These are phyloP conservation scores for Lecanicillium sp. DNA, from an alignment of 2,329 filamentous ascomycete species.

Conservation along the genomic window DNA sequence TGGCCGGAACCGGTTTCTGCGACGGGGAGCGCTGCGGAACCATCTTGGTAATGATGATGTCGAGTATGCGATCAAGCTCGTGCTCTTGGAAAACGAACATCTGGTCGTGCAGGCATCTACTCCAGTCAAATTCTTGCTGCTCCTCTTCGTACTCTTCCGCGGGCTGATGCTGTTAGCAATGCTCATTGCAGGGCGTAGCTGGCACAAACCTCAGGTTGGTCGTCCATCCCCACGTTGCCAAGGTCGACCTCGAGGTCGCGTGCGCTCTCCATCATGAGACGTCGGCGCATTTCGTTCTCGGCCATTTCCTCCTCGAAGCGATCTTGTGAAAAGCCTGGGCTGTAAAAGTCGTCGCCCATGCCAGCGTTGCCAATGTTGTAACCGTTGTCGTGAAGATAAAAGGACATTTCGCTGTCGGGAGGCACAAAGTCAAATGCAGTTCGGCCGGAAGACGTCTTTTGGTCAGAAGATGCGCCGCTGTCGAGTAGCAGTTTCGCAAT, in stretches of 20 bases:
- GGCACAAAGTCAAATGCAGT: slow-evolving; percentile 95
- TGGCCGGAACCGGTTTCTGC: slow-evolving; percentile 97
- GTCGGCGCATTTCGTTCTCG: slow-evolving; percentile 87
- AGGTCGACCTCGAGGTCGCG: slow-evolving; percentile 94
- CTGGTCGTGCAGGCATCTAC: slow-evolving; percentile 87
- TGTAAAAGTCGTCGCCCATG: slow-evolving; percentile 86
- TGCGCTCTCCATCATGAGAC: slow-evolving; percentile 99
- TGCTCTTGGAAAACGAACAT: slow-evolving; percentile 99
- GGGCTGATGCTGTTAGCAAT: slow-evolving; percentile 38
- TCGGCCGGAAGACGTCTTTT: slow-evolving; percentile 87
- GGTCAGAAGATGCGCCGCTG: slow-evolving; percentile 89
- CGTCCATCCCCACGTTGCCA: slow-evolving; percentile 91
- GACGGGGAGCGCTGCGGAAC: slow-evolving; percentile 89
- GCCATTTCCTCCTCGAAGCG: slow-evolving; percentile 96
- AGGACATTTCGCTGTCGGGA: slow-evolving; percentile 92
- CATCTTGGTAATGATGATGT: slow-evolving; percentile 97
- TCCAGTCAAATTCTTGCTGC: slow-evolving; percentile 93
- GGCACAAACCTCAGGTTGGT: slow-evolving; percentile 74
- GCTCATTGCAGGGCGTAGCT: not conserved
- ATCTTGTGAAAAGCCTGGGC: slow-evolving; percentile 84
- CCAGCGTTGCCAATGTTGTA: slow-evolving; percentile 81
- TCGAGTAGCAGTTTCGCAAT: slow-evolving; percentile 92
- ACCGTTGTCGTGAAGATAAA: slow-evolving; percentile 89
- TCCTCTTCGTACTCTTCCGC: slow-evolving; percentile 82
- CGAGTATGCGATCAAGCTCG: slow-evolving; percentile 84